Evolutionary conservation across 2,329 filamentous ascomycete genomes (phyloP), one percentile per base, ranked within the genome.

Genomic region (Salinomyces thailandicus): DNA sequence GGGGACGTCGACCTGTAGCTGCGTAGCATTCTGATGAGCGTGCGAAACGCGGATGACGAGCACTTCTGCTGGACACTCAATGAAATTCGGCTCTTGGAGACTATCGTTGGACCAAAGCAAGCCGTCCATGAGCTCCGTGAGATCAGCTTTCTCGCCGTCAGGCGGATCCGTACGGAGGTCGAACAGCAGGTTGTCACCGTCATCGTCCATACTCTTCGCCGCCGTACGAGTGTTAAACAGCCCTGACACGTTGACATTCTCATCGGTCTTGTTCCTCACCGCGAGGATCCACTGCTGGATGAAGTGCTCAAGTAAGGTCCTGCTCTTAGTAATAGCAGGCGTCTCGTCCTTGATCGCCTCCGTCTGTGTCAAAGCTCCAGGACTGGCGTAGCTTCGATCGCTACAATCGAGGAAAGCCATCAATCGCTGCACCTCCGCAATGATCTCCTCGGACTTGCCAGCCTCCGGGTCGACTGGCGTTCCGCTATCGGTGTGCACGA

Each of bases 381-480:
- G 60, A 43, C 71, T 77, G 4, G 70, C 75, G 52, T 78, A 79
- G 2, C 72, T 67, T 38, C 76, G 67, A 29, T 69, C 58, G 3
- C 74, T 75, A 4, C 54, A 57, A 47, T 77, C 72, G 32, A 79
- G 54, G 37, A 79, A 75, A 4, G 75, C 73, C 63, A 78, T 73
- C 31, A 79, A 49, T 9, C 76, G 66, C 51, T 80, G 76, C 22
- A 67, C 61, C 54, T 79, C 76, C 32, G 69, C 59, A 7, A 78
- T 54, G 13, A 77, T 57, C 2, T 66, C 62, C 29, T 70, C 63
- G 27, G 64, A 59, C 14, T 36, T 38, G 22, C 56, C 49, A n/a
- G 48, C 47, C 5, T 53, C 53, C 18, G 49, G 42, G 5, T 57
- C 47, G 4, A 51, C 42, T 22, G 48, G 42, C 14, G 18, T 35